Base-by-base conservation (phyloP, 306 rosid genomes). In the Cucurbita ficifolia region DNA sequence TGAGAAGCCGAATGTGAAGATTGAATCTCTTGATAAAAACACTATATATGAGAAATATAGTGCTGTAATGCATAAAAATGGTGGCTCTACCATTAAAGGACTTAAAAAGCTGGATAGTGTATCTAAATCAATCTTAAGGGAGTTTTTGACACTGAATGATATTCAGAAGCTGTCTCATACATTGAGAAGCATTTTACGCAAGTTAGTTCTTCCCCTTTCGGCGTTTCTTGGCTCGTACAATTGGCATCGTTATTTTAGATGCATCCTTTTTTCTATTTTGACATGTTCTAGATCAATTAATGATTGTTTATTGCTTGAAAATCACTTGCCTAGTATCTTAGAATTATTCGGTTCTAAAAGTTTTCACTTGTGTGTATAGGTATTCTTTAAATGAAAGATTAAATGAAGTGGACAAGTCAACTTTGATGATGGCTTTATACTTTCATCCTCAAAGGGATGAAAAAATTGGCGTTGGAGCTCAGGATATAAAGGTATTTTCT, bases 381-480 rank as follows among this genome's bases (percentile, higher is more conserved):
- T 89, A 86, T 83, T 76, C 80, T 5, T 61, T 89, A 74, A 83
- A 88, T 73, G 76, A 88, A 57, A 77, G 57, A 77, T 75, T 94
- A 76, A 82, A 72, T 78, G 92, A 89, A 50, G 21, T 5, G 51
- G 97, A 94, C 78, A 84, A 76, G 83, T n/a, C 76, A 73, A 83
- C 77, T 19, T 50, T 91, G 85, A 77, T 79, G 88, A 72, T 16
- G 75, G 97, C 86, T 71, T 80, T 94, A 72, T 60, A 56, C 77
- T 91, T 86, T 82, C 99, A 94, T 84, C 99, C 99, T 10, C 76
- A 52, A 51, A 68, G 54, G 73, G 79, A 81, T 51, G 86, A 79
- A 68, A 94, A 94, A 78, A 60, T 87, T 43, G 99, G 97, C 45
- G 21, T 19, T 39, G 99, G 95, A 77, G 78, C 79, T 36, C 64